These are phyloP conservation scores for Sicyos edulis DNA, from an alignment of 306 rosid species.

Conservation along the genomic window DNA sequence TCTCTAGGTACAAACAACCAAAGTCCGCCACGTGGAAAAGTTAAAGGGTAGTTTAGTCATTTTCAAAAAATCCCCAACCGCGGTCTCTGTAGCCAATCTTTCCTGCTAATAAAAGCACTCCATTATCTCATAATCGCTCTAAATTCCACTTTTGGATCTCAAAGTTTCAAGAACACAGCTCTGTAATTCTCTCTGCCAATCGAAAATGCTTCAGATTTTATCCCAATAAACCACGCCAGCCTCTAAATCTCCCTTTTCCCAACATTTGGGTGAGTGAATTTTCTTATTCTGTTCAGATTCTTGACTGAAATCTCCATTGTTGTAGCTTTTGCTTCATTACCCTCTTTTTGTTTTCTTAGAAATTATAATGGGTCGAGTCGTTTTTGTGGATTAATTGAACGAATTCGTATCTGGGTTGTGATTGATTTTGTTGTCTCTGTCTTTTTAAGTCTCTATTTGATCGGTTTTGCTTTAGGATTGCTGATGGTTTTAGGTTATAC, in stretches of 20 bases:
- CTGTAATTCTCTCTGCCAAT: background rate
- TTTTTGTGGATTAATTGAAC: background rate
- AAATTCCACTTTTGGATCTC: background rate
- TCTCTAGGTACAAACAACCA: background rate
- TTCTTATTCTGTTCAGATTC: background rate
- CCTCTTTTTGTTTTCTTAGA: too few relatives aligned
- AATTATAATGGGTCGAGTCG: background rate
- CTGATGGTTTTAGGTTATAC: too few relatives aligned
- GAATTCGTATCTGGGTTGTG: background rate
- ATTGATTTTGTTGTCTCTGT: background rate
- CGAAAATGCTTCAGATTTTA: background rate
- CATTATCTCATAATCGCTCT: background rate
- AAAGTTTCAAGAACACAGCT: background rate
- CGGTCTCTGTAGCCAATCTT: background rate
- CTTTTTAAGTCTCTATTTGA: too few relatives aligned
- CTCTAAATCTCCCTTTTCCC: background rate
- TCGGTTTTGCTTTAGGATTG: too few relatives aligned
- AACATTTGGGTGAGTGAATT: constrained; percentile 14
- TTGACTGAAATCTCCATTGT: background rate
- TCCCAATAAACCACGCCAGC: background rate
- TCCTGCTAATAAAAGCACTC: background rate
- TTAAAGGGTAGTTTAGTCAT: constrained; percentile 7
- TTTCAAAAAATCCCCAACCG: fast-evolving
- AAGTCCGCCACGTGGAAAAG: background rate
- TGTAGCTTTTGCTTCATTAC: too few relatives aligned